Percentiles rank a stretch among this genome's conserved stretches.
phyloP scores from a whole-genome alignment of 2,329 filamentous ascomycete species.

The Fusarium sp. region DNA sequence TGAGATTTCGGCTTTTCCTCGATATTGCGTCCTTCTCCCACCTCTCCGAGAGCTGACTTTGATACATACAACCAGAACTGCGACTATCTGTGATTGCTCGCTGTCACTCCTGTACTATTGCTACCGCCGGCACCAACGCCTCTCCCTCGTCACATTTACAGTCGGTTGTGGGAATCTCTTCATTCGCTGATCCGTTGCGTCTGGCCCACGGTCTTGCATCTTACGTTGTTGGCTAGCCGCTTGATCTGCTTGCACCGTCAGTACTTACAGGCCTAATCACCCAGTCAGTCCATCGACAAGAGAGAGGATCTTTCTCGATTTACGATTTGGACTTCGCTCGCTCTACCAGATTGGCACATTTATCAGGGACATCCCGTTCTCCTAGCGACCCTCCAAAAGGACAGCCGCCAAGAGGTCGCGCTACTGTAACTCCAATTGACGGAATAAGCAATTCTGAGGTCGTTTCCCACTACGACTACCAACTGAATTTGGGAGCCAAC shows the following conservation, averaged over 20 bases:
- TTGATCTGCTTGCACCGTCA: slow-evolving; percentile 35
- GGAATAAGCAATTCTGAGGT: slow-evolving; percentile 29
- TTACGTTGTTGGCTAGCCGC: slow-evolving; percentile 44
- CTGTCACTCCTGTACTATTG: slow-evolving; percentile 34
- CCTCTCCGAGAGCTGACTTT: not conserved
- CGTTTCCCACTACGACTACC: slow-evolving; percentile 6
- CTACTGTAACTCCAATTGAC: slow-evolving; percentile 18
- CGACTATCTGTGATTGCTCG: slow-evolving; percentile 16
- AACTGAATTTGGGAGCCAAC: slow-evolving; percentile 27
- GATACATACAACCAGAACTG: slow-evolving; percentile 17
- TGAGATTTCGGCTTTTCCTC: slow-evolving; percentile 17
- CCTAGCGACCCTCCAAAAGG: slow-evolving; percentile 10
- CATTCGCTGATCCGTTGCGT: slow-evolving; percentile 43
- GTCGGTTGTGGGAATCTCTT: slow-evolving; percentile 45
- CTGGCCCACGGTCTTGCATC: slow-evolving; percentile 47
- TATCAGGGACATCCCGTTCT: not conserved
- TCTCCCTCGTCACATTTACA: slow-evolving; percentile 45
- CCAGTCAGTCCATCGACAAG: slow-evolving; percentile 4
- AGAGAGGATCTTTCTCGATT: slow-evolving; percentile 19
- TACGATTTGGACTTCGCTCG: not conserved
- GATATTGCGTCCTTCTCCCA: slow-evolving; percentile 2
- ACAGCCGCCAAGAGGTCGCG: slow-evolving; percentile 1
- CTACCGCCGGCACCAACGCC: slow-evolving; percentile 39
- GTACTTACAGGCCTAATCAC: slow-evolving; percentile 30
- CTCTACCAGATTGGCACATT: slow-evolving; percentile 15